Conservation (phyloP, 768 basidiomycete genomes). For the Collybia nuda region DNA sequence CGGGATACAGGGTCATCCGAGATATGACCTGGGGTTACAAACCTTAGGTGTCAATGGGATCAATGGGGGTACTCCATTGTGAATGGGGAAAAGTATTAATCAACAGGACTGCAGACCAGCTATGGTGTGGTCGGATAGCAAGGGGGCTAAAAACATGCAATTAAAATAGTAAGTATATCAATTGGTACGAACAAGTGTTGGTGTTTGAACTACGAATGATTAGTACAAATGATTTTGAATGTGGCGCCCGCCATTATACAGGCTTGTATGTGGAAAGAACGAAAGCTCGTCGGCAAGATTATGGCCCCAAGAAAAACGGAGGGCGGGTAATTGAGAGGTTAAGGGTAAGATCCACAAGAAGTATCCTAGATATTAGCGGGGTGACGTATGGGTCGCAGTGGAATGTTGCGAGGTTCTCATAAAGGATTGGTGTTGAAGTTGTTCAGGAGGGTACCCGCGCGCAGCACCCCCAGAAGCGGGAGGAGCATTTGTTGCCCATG, state of each 20-base stretch:
- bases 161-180: too few species aligned
- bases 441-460: slow-evolving; percentile 28
- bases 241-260: slow-evolving; percentile 15
- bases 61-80: too few species aligned
- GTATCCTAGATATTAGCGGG: slow-evolving; percentile 20
- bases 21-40: too few species aligned
- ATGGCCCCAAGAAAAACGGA: neutral
- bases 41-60: too few species aligned
- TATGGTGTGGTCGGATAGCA: too few species aligned
- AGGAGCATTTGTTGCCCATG: slow-evolving; percentile 24
- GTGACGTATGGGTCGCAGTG: slow-evolving; percentile 16
- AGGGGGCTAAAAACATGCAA: too few species aligned
- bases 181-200: neutral
- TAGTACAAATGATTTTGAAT: slow-evolving; percentile 8
- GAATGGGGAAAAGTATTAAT: too few species aligned
- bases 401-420: slow-evolving; percentile 31
- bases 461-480: slow-evolving; percentile 9
- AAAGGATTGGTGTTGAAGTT: slow-evolving; percentile 36
- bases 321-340: neutral
- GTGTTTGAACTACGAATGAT: slow-evolving; percentile 9
- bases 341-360: slow-evolving; percentile 11
- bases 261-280: slow-evolving; percentile 8
- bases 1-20: too few species aligned
- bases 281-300: neutral
- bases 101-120: too few species aligned